Conservation (phyloP, 192 early-diverging fungal genomes). For the Coemansia umbellata region DNA sequence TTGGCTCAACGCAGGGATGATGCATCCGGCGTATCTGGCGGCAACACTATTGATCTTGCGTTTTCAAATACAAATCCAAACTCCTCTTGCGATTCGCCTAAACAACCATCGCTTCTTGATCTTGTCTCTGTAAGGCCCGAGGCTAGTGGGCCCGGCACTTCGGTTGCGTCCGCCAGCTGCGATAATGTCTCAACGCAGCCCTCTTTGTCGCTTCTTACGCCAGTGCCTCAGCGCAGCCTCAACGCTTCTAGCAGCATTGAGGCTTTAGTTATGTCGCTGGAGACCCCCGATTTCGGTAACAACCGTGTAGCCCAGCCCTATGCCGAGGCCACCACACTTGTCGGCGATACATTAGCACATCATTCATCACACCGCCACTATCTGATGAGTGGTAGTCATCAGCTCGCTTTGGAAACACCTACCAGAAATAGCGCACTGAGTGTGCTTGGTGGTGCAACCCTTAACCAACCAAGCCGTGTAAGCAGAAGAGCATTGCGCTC, state of each 20-base stretch:
- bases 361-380: not conserved
- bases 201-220: slow-evolving; percentile 6
- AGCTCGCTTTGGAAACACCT: slow-evolving; percentile 5
- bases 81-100: slow-evolving; percentile 25
- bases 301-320: not conserved
- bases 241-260: slow-evolving; percentile 13
- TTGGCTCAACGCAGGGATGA: not conserved
- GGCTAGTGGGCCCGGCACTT: no score
- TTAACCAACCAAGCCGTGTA: slow-evolving; percentile 26
- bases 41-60: slow-evolving; percentile 20
- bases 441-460: slow-evolving; percentile 11
- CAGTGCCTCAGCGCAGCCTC: slow-evolving; percentile 12
- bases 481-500: no score
- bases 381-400: not conserved
- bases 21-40: not conserved
- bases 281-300: slow-evolving; percentile 32
- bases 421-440: slow-evolving; percentile 11
- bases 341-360: not conserved
- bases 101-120: not conserved
- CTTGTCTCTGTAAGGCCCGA: no score
- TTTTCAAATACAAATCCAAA: slow-evolving; percentile 24
- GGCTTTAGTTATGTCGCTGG: slow-evolving; percentile 24
- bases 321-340: slow-evolving; percentile 26
- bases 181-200: not conserved
- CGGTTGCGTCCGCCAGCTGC: no score